phyloP scores from a whole-genome alignment of 2,329 filamentous ascomycete species.

The Venturia asperata region DNA sequence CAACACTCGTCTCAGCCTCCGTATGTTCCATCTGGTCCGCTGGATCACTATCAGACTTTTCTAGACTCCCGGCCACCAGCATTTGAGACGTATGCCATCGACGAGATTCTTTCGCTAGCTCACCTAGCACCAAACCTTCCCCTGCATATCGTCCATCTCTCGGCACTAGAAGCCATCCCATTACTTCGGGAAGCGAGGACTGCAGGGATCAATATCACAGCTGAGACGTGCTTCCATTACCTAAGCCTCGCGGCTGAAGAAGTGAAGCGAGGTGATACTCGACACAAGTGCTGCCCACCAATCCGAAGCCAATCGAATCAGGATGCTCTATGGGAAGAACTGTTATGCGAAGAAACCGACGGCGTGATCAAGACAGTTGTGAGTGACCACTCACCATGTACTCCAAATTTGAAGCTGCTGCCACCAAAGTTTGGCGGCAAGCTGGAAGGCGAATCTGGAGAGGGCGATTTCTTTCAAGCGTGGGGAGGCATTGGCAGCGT shows the following conservation, averaged over 20 bases:
- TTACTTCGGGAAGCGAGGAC: constrained; percentile 66
- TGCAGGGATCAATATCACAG: constrained; percentile 75
- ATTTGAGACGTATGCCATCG: constrained; percentile 87
- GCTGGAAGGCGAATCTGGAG: constrained; percentile 19
- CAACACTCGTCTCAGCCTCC: constrained; percentile 60
- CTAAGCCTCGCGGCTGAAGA: constrained; percentile 76
- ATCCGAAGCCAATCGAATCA: constrained; percentile 78
- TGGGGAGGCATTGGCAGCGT: constrained; percentile 97
- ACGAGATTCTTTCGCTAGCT: constrained; percentile 76
- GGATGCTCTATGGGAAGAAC: constrained; percentile 78
- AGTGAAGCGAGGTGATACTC: constrained; percentile 75
- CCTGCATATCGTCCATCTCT: constrained; percentile 89
- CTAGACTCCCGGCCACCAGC: constrained; percentile 79
- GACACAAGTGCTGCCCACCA: constrained; percentile 92
- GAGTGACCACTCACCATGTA: constrained; percentile 93
- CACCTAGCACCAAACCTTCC: constrained; percentile 73
- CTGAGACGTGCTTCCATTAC: constrained; percentile 95
- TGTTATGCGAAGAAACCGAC: constrained; percentile 51
- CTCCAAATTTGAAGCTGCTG: constrained; percentile 84
- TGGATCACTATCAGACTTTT: constrained; percentile 81
- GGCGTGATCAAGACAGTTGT: constrained; percentile 88
- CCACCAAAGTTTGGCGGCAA: constrained; percentile 56
- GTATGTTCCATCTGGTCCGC: constrained; percentile 60
- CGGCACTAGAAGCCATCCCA: constrained; percentile 80
- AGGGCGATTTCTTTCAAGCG: constrained; percentile 86